Percentiles rank a stretch among this genome's conserved stretches.
These are phyloP conservation scores for Nepenthes mirabilis DNA, from an alignment of 148 eudicot genomes.

Conservation along the genomic window DNA sequence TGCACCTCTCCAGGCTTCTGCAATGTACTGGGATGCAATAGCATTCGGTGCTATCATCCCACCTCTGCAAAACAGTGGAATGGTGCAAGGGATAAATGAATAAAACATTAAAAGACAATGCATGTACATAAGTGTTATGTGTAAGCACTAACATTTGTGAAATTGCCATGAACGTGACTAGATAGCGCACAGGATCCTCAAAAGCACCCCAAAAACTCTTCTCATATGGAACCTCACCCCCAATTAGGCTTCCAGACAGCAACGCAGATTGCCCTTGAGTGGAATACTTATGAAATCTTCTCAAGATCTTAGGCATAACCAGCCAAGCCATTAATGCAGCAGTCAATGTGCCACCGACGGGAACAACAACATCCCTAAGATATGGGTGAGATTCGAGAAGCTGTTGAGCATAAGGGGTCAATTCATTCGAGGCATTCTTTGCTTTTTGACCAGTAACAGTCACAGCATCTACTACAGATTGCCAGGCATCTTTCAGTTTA, in stretches of 20 bases:
- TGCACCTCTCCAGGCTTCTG: conserved; percentile 75
- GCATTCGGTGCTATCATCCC: conserved; percentile 69
- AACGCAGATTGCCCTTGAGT: conserved; percentile 55
- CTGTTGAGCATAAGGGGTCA: conserved; percentile 50
- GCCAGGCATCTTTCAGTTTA: conserved; percentile 50
- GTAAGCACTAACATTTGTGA: conserved; percentile 55
- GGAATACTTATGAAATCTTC: conserved; percentile 60
- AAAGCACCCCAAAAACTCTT: conserved; percentile 89
- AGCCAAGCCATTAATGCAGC: conserved; percentile 73
- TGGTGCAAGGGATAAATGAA: neutral
- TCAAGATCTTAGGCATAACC: conserved; percentile 69
- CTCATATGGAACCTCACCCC: conserved; percentile 75
- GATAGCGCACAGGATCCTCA: conserved; percentile 69
- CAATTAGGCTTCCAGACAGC: conserved; percentile 36
- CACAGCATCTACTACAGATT: conserved; percentile 40
- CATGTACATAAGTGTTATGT: neutral
- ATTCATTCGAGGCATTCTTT: conserved; percentile 46
- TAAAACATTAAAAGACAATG: neutral
- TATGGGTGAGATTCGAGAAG: conserved; percentile 69
- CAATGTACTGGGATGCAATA: conserved; percentile 47
- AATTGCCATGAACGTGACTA: conserved; percentile 67
- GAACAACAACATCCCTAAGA: conserved; percentile 70
- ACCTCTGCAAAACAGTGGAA: conserved; percentile 29
- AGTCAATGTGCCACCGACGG: conserved; percentile 56
- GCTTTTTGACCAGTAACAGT: conserved; percentile 42